These are phyloP conservation scores for Endocladia muricata DNA, from an alignment of 31 red algal genomes.

Conservation along the genomic window DNA sequence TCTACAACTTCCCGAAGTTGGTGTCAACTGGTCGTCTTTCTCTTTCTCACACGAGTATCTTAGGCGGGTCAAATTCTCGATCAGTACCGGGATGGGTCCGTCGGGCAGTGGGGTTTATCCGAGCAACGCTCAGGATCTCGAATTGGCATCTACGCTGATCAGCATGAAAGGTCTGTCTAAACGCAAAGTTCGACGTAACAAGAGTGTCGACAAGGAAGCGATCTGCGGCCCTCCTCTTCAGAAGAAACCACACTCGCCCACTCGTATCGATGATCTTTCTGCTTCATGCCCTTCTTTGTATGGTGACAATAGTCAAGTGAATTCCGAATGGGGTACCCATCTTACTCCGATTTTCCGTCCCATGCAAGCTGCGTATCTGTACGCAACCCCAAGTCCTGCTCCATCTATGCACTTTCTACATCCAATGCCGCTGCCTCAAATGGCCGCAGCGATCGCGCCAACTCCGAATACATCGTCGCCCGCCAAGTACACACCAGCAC, in stretches of 20 bases:
- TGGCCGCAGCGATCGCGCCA: background rate
- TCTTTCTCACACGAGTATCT: too few relatives aligned
- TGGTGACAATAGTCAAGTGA: background rate
- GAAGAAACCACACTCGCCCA: constrained; percentile 12
- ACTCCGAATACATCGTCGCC: background rate
- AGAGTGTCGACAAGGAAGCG: background rate
- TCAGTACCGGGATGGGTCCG: too few relatives aligned
- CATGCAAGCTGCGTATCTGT: background rate
- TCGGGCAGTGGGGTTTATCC: too few relatives aligned
- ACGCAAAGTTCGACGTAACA: background rate
- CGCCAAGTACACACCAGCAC: constrained; percentile 19
- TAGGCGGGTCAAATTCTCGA: too few relatives aligned
- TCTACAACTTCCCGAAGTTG: too few relatives aligned
- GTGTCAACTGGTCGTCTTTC: too few relatives aligned
- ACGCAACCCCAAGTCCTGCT: background rate
- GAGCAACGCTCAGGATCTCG: constrained; percentile 16
- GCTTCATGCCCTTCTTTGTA: background rate
- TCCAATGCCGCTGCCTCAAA: background rate
- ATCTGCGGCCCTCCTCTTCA: background rate
- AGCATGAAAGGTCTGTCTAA: constrained; percentile 6
- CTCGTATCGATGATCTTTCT: constrained; percentile 4
- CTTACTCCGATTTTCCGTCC: background rate
- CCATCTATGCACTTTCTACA: background rate
- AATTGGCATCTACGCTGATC: constrained; percentile 14
- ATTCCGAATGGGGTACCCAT: background rate